Evolutionary conservation across 768 basidiomycete species (phyloP), one percentile per base, ranked within the genome.

Genomic region (Mycena leptocephala): DNA sequence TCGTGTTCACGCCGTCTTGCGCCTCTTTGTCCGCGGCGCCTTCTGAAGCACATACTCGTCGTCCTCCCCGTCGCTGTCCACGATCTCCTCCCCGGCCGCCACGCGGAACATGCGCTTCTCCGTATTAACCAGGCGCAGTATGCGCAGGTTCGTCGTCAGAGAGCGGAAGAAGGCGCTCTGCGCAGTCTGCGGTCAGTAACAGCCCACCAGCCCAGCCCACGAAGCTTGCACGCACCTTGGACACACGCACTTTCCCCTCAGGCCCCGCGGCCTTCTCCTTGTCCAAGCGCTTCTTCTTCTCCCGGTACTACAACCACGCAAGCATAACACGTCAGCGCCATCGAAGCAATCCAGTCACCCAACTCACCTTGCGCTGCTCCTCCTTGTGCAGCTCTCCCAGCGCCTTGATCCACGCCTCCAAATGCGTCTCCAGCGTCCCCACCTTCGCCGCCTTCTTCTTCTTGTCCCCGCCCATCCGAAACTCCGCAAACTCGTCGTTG

Each of bases 151-250:
- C n/a, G 84, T 69, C 13, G 88, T 85, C 62, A 95, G 84, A 5
- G 91, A 90, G 81, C 90, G 94, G 79, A 93, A 87, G 79, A 95
- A 95, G 33, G 94, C 93, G 78, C 86, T 93, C 95, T 95, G 65
- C 33, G 39, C 62, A 26, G 48, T 33, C 56, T 30, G 4, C 46
- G 53, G n/a, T 16, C 16, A 30, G 14, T 18, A 53, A 37, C 13
- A 18, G 7, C 35, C 39, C 67, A 20, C 58, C 63, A 61, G 32
- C 33, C 26, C 28, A 24, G 39, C 8, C 43, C 20, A 13, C 55
- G 30, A 46, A 55, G 37, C 66, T n/a, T 56, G 6, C 26, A 72
- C 88, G 72, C 66, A 94, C 95, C 90, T 93, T 95, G 43, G 87
- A 81, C 37, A 92, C 79, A 35, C 91, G 89, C n/a, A 90, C 76